Conservation (phyloP, 352 stramenopile genomes). For the Globisporangium acanthophoron region DNA sequence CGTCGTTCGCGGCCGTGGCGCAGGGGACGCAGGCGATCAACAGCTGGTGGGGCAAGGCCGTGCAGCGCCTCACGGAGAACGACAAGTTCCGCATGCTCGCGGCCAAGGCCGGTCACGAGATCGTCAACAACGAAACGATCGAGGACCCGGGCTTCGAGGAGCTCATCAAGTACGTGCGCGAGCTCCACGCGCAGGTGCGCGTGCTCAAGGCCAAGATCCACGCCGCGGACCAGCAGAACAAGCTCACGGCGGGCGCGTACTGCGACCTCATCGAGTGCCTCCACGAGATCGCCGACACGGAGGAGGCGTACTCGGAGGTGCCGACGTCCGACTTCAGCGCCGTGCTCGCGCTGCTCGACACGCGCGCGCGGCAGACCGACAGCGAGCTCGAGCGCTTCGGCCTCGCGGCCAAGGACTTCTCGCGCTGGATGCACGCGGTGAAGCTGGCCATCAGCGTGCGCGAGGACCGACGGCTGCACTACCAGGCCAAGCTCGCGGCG, state of each 20-base stretch:
- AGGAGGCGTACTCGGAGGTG: conserved; percentile 60
- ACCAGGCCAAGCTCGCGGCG: conserved; percentile 70
- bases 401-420: conserved; percentile 59
- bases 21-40: conserved; percentile 68
- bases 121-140: conserved; percentile 36
- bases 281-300: conserved; percentile 55
- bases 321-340: conserved; percentile 60
- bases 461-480: conserved; percentile 72
- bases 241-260: conserved; percentile 66
- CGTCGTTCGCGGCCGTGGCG: conserved; percentile 39
- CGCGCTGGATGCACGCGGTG: conserved; percentile 70
- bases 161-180: conserved; percentile 55
- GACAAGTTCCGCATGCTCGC: conserved; percentile 63
- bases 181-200: conserved; percentile 57
- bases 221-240: conserved; percentile 61
- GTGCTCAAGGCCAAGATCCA: conserved; percentile 56
- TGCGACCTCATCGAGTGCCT: conserved; percentile 80
- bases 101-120: conserved; percentile 38
- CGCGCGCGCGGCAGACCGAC: conserved; percentile 69
- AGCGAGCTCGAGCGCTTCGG: conserved; percentile 63
- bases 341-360: conserved; percentile 61
- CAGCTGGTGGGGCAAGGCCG: conserved; percentile 79
- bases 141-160: conserved; percentile 70
- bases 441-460: conserved; percentile 64
- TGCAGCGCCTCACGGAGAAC: conserved; percentile 79